These are phyloP conservation scores for Bolboschoenoplectus hybrid DNA, from an alignment of 202 grass and related monocot genomes.

Conservation along the genomic window DNA sequence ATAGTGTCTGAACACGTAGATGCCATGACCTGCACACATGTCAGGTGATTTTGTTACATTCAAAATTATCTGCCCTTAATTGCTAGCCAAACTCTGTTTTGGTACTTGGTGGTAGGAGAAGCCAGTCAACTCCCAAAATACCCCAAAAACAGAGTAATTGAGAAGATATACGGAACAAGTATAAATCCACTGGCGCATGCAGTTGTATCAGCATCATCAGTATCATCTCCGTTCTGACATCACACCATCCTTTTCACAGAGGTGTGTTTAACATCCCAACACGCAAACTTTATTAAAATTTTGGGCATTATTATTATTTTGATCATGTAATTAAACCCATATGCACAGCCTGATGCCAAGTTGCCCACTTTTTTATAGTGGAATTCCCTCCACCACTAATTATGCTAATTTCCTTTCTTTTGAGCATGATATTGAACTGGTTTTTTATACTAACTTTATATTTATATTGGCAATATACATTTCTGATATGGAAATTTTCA, in stretches of 20 bases:
- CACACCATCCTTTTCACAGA: constrained; percentile 13
- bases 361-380: constrained; percentile 28
- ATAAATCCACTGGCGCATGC: neutral
- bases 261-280: neutral
- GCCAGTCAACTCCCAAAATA: neutral
- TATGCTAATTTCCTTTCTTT: constrained; percentile 1
- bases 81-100: neutral
- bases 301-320: constrained; percentile 7
- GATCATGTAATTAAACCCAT: neutral
- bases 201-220: neutral
- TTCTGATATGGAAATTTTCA: neutral
- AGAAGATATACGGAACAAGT: neutral
- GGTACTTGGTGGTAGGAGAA: neutral
- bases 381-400: neutral
- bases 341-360: constrained; percentile 4
- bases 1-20: too few relatives aligned
- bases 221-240: neutral
- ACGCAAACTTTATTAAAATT: constrained; percentile 21
- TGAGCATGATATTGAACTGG: neutral
- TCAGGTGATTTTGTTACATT: too few relatives aligned
- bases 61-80: neutral
- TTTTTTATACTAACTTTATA: neutral
- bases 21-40: too few relatives aligned
- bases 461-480: neutral
- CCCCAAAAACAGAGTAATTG: neutral